Conservation (phyloP, 768 basidiomycete species). For the Suillus discolor region DNA sequence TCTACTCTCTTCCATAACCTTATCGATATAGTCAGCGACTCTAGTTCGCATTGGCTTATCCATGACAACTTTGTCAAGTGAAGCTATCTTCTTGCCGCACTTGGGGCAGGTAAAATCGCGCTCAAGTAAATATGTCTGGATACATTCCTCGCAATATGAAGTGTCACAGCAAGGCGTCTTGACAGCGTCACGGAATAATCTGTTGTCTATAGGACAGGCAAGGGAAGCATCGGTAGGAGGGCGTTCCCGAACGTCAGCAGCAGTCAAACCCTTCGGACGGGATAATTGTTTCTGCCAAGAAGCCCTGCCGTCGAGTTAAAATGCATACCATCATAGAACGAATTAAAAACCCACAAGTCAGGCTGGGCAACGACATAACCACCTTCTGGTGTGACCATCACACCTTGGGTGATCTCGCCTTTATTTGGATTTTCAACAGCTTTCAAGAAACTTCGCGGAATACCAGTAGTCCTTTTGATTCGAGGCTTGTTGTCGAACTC, state of each 20-base stretch:
- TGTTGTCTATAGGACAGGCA: slow-evolving; percentile 89
- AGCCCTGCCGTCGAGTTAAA: slow-evolving; percentile 49
- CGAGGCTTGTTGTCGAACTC: slow-evolving; percentile 93
- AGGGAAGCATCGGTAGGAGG: slow-evolving; percentile 78
- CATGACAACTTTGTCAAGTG: slow-evolving; percentile 80
- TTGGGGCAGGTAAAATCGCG: slow-evolving; percentile 94
- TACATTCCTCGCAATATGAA: slow-evolving; percentile 95
- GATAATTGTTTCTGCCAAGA: slow-evolving; percentile 95
- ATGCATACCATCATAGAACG: neutral
- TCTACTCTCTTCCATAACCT: slow-evolving; percentile 75
- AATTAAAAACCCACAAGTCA: slow-evolving; percentile 70
- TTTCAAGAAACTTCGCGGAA: slow-evolving; percentile 96
- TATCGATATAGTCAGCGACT: slow-evolving; percentile 83
- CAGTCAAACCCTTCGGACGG: slow-evolving; percentile 78
- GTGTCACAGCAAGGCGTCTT: slow-evolving; percentile 94
- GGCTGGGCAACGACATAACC: slow-evolving; percentile 97
- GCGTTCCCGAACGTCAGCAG: slow-evolving; percentile 87
- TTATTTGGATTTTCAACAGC: slow-evolving; percentile 86
- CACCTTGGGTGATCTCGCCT: slow-evolving; percentile 75
- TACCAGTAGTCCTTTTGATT: slow-evolving; percentile 97
- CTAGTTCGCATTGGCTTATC: slow-evolving; percentile 81
- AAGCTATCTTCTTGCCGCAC: slow-evolving; percentile 85
- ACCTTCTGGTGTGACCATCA: slow-evolving; percentile 99
- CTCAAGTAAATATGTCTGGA: slow-evolving; percentile 91
- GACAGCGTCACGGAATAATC: slow-evolving; percentile 91